These are phyloP conservation scores for Euphorbia corollata DNA, from an alignment of 441 rosid species.

Conservation along the genomic window DNA sequence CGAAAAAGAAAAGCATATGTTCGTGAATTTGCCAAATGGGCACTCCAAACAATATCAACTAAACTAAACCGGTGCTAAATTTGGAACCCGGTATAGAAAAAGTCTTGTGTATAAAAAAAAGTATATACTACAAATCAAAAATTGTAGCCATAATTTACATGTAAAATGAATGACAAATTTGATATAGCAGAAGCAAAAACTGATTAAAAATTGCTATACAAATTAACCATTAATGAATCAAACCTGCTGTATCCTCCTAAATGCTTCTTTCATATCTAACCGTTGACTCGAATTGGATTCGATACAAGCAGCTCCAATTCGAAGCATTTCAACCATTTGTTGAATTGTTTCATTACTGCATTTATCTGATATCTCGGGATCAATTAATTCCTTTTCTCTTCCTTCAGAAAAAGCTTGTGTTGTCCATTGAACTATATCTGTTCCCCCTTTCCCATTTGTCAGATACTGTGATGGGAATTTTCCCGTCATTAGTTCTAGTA, in stretches of 20 bases:
- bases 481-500: conserved; percentile 69
- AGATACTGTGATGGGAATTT: conserved; percentile 76
- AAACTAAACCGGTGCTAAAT: too few species aligned
- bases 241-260: conserved; percentile 51
- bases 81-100: too few species aligned
- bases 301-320: conserved; percentile 50
- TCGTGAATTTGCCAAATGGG: too few species aligned
- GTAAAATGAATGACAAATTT: too few species aligned
- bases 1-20: too few species aligned
- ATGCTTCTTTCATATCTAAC: conserved; percentile 43
- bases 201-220: not conserved
- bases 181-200: not conserved
- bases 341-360: conserved; percentile 24
- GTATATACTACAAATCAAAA: too few species aligned
- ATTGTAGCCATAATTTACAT: too few species aligned
- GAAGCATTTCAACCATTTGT: conserved; percentile 47
- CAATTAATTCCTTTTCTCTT: conserved; percentile 53
- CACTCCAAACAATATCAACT: too few species aligned
- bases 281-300: conserved; percentile 43
- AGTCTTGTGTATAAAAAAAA: too few species aligned
- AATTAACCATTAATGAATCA: conserved; percentile 14
- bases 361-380: conserved; percentile 51
- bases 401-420: conserved; percentile 36
- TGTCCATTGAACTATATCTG: conserved; percentile 62
- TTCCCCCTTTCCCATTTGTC: conserved; percentile 57